Base-by-base conservation (phyloP, 179 eudicot species). In the Patellifolia procumbens region DNA sequence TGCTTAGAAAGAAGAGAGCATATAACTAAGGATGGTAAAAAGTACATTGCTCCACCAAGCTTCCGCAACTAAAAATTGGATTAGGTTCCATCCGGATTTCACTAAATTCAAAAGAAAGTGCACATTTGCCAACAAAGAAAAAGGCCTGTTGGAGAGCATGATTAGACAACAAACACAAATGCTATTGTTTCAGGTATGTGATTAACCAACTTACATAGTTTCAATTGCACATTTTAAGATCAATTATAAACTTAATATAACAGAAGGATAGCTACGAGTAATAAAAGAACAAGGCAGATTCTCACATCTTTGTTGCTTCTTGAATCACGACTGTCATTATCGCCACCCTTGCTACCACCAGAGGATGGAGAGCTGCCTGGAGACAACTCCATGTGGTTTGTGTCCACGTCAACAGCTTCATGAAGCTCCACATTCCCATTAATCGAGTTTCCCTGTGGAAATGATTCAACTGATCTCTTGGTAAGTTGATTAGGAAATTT, bases 301-400 rank as follows among this genome's bases (percentile, higher is more conserved):
- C 91, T 89, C 78, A 92, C 95, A 79, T 80, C 76, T 53, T 49
- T 7, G 12, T 55, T 69, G 55, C 82, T 74, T 72, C 76, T 84
- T n/a, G 81, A 81, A 73, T 79, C 89, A 78, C 83, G 68, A 43
- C 51, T 49, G 7, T 63, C 24, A 63, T 2, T 37, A 63, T 83
- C 74, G 64, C 26, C 74, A 22, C 78, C 81, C 76, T 82, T 79
- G 66, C 81, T 64, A 69, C 73, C 87, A 53, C 82, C 86, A 56
- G 81, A 81, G 22, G 89, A 86, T 46, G 88, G 92, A 68, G 73
- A 58, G 7, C 94, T 85, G 7, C 71, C 85, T 0, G 86, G 89
- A 62, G 87, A 87, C 45, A 81, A 76, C 79, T 84, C 85, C 48
- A 62, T 73, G 31, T 83, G 90, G 73, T 83, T 78, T 74, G 80